phyloP scores from a whole-genome alignment of 768 basidiomycete genomes.

The Symmetrospora coprosmae region DNA sequence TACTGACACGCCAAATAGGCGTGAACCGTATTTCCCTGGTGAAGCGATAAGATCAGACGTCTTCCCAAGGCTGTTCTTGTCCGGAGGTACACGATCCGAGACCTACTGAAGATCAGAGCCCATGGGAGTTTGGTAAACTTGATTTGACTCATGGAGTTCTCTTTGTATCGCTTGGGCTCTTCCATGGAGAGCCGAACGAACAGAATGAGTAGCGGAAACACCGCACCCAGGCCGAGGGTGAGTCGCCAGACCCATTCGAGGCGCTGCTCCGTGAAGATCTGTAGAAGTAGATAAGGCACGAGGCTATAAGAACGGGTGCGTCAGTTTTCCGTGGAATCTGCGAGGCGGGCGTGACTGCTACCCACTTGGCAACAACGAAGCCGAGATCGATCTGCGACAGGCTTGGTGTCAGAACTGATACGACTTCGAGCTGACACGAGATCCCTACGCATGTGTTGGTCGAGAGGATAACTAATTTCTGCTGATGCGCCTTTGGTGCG shows the following conservation, averaged over 20 bases:
- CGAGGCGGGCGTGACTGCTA: background rate
- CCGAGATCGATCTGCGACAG: slow-evolving; percentile 26
- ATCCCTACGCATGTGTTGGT: slow-evolving; percentile 48
- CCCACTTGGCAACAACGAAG: slow-evolving; percentile 23
- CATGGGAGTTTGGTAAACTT: slow-evolving; percentile 12
- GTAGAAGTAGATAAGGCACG: slow-evolving; percentile 26
- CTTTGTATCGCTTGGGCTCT: slow-evolving; percentile 18
- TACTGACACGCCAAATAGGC: slow-evolving; percentile 66
- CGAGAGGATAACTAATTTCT: slow-evolving; percentile 72
- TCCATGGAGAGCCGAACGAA: slow-evolving; percentile 24
- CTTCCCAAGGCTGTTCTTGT: background rate
- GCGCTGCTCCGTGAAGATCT: slow-evolving; percentile 27
- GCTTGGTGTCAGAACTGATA: background rate
- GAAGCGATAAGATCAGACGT: slow-evolving; percentile 52
- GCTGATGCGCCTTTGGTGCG: slow-evolving; percentile 64
- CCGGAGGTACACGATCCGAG: background rate
- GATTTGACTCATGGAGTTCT: slow-evolving; percentile 15
- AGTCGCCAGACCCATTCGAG: slow-evolving; percentile 31
- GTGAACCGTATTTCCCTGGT: slow-evolving; percentile 66
- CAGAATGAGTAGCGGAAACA: slow-evolving; percentile 24
- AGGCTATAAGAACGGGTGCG: background rate
- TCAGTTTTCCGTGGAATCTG: background rate
- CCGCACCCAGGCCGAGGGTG: slow-evolving; percentile 22
- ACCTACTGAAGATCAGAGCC: slow-evolving; percentile 14
- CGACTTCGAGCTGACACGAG: background rate